Conservation (phyloP, 192 early-diverging fungal species). For the Linderina pennispora region DNA sequence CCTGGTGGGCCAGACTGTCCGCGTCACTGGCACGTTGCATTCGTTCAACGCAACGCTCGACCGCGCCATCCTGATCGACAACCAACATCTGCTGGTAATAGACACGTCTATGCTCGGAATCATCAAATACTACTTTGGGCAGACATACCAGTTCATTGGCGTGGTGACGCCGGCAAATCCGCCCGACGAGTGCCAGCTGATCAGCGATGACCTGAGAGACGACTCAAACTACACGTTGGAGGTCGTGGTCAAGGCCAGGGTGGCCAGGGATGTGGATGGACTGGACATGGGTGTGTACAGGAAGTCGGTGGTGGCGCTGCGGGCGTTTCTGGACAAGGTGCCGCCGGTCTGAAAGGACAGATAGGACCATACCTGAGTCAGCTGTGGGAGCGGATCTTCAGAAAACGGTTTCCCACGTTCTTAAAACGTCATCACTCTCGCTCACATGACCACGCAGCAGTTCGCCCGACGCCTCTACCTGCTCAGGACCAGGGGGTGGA, state of each 20-base stretch:
- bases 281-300: slow-evolving; percentile 26
- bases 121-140: slow-evolving; percentile 19
- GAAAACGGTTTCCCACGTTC: too few species aligned
- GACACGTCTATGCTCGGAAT: slow-evolving; percentile 27
- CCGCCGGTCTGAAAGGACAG: too few species aligned
- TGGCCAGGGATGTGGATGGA: slow-evolving; percentile 18
- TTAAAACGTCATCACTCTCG: too few species aligned
- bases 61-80: slow-evolving; percentile 16
- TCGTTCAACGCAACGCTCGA: slow-evolving; percentile 17
- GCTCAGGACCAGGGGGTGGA: too few species aligned
- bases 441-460: too few species aligned
- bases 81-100: slow-evolving; percentile 6
- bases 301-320: slow-evolving; percentile 22
- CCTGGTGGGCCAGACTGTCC: slow-evolving; percentile 11
- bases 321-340: slow-evolving; percentile 1
- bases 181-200: neutral
- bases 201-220: slow-evolving; percentile 9
- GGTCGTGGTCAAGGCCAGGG: slow-evolving; percentile 21
- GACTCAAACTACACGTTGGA: slow-evolving; percentile 11
- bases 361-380: too few species aligned
- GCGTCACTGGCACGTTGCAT: slow-evolving; percentile 26
- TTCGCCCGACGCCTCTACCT: too few species aligned
- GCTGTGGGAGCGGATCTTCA: too few species aligned
- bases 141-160: slow-evolving; percentile 39
- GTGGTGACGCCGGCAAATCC: neutral